These are phyloP conservation scores for Wickerhamiella nectarea DNA, from an alignment of 805 yeast genomes.

Conservation along the genomic window DNA sequence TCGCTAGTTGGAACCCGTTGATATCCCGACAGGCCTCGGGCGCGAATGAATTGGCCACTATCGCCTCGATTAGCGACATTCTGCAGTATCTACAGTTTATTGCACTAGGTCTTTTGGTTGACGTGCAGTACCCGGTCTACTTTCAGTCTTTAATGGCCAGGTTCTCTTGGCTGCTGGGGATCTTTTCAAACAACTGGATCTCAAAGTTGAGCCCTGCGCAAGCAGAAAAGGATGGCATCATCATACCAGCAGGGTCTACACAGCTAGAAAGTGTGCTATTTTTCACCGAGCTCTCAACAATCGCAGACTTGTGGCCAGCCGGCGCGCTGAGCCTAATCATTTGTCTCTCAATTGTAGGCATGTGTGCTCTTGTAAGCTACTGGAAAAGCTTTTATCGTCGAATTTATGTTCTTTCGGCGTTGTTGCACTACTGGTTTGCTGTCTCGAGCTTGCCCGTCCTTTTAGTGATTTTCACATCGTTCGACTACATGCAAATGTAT, in stretches of 20 bases:
- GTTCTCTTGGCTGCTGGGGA: constrained; percentile 1
- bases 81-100: not conserved
- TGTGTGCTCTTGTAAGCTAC: not conserved
- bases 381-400: not conserved
- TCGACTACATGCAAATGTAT: constrained; percentile 1
- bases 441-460: not conserved
- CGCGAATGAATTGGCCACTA: constrained; percentile 3
- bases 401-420: not conserved
- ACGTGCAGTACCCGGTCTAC: constrained; percentile 6
- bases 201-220: not conserved
- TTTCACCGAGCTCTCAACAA: not conserved
- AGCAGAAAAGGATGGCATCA: not conserved
- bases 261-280: not conserved
- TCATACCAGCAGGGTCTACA: not conserved
- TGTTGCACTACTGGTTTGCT: not conserved
- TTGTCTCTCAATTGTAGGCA: not conserved
- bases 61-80: not conserved
- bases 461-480: not conserved
- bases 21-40: not conserved
- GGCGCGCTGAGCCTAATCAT: not conserved
- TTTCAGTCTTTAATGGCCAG: not conserved
- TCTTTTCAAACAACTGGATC: constrained; percentile 1
- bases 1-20: constrained; percentile 2
- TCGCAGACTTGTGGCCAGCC: constrained; percentile 3
- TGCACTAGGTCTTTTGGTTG: not conserved